phyloP scores from a whole-genome alignment of 306 rosid genomes.

The Fagus crenata region DNA sequence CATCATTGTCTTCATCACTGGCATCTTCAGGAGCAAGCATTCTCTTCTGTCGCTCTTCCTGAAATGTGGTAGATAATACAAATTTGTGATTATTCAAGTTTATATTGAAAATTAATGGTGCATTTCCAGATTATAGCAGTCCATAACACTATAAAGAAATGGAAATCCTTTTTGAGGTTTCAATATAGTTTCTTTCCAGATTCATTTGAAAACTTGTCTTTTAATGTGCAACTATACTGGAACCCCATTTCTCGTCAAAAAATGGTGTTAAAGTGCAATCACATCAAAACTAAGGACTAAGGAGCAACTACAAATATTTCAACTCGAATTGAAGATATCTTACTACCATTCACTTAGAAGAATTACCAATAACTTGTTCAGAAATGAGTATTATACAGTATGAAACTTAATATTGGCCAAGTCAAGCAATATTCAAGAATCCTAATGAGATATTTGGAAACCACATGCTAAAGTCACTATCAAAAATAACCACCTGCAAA shows the following conservation, averaged over 20 bases:
- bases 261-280: too few species aligned
- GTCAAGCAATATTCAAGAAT: background rate
- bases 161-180: too few species aligned
- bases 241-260: slow-evolving; percentile 17
- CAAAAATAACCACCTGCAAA: background rate
- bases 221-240: slow-evolving; percentile 11
- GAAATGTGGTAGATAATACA: slow-evolving; percentile 19
- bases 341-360: background rate
- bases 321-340: background rate
- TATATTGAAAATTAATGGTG: background rate
- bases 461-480: background rate
- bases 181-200: too few species aligned
- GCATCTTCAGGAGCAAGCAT: slow-evolving; percentile 67
- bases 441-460: background rate
- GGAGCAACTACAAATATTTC: too few species aligned
- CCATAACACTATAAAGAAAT: background rate
- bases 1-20: slow-evolving; percentile 71
- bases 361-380: slow-evolving; percentile 5
- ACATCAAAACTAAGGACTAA: too few species aligned
- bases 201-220: too few species aligned
- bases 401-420: background rate
- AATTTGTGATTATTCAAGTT: slow-evolving; percentile 1
- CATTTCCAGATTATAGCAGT: slow-evolving; percentile 50
- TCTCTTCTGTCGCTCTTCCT: slow-evolving; percentile 89
- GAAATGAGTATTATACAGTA: background rate